Evolutionary conservation across 2,329 filamentous ascomycete species (phyloP).

Genomic region (Paraphoma chrysanthemicola): DNA sequence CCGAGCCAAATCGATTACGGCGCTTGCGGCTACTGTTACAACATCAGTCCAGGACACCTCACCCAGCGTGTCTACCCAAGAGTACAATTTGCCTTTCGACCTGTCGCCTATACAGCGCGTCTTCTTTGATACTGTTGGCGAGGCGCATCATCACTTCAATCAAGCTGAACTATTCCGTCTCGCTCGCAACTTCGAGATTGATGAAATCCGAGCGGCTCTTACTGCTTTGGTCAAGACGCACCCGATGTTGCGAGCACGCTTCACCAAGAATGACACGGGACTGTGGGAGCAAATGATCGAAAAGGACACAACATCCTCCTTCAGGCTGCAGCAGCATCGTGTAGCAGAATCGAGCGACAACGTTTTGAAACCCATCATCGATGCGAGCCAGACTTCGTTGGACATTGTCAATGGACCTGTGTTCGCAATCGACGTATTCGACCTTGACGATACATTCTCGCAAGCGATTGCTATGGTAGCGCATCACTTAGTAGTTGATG

Average conservation of each 20-base stretch:
- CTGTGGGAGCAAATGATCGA: conserved; percentile 44
- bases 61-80: conserved; percentile 10
- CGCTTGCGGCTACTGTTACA: conserved; percentile 29
- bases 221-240: conserved; percentile 43
- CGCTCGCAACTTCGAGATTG: conserved; percentile 26
- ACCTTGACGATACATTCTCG: conserved; percentile 39
- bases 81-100: conserved; percentile 34
- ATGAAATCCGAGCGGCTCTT: conserved; percentile 38
- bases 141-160: conserved; percentile 39
- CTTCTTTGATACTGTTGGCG: conserved; percentile 37
- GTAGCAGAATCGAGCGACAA: conserved; percentile 15
- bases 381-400: conserved; percentile 39
- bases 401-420: conserved; percentile 47
- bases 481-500: conserved; percentile 47
- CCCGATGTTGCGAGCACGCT: conserved; percentile 51
- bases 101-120: conserved; percentile 39
- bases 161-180: conserved; percentile 40
- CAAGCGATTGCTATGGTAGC: conserved; percentile 47
- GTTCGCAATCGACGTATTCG: conserved; percentile 52
- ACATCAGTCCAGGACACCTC: conserved; percentile 9
- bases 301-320: conserved; percentile 29
- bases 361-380: conserved; percentile 29
- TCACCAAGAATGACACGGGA: conserved; percentile 29
- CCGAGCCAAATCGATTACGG: conserved; percentile 38
- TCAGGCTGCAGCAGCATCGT: conserved; percentile 31